Percentiles rank a stretch among this genome's conserved stretches.
These are phyloP conservation scores for Mycena maculata DNA, from an alignment of 768 basidiomycete genomes.

Conservation along the genomic window DNA sequence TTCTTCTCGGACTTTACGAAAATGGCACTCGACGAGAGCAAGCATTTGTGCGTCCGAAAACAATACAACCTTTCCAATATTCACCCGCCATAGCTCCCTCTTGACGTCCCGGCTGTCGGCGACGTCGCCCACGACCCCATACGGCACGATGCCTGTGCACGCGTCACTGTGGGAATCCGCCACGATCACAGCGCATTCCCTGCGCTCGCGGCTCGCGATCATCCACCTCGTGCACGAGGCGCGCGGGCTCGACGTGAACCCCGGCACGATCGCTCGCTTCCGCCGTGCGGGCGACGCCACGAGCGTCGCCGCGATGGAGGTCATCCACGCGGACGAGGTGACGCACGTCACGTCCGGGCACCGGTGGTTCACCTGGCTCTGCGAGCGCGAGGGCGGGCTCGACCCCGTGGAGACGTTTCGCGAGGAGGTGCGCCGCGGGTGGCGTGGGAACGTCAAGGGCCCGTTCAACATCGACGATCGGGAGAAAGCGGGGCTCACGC, in stretches of 20 bases:
- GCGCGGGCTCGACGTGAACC: slow-evolving; percentile 86
- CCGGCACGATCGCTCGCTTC: slow-evolving; percentile 80
- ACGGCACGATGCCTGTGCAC: slow-evolving; percentile 80
- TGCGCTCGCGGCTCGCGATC: slow-evolving; percentile 80
- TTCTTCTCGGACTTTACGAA: slow-evolving; percentile 88
- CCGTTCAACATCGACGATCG: slow-evolving; percentile 86
- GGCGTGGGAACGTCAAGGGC: slow-evolving; percentile 79
- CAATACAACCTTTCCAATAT: not conserved
- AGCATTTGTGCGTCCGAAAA: slow-evolving; percentile 67
- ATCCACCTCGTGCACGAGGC: slow-evolving; percentile 91
- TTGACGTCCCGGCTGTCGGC: slow-evolving; percentile 70
- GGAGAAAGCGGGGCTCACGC: slow-evolving; percentile 77
- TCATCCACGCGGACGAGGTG: slow-evolving; percentile 85
- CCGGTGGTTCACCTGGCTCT: slow-evolving; percentile 86
- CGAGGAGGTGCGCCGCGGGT: slow-evolving; percentile 74
- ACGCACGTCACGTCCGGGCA: slow-evolving; percentile 87
- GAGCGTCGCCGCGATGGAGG: slow-evolving; percentile 74
- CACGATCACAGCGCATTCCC: slow-evolving; percentile 69
- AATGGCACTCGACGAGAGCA: slow-evolving; percentile 88
- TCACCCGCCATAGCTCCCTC: slow-evolving; percentile 54
- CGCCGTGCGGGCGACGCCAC: slow-evolving; percentile 72
- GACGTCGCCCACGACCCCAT: slow-evolving; percentile 73
- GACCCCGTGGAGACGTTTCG: slow-evolving; percentile 78
- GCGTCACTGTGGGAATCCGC: slow-evolving; percentile 87
- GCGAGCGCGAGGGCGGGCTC: slow-evolving; percentile 56